Percentiles rank a stretch among this genome's conserved stretches.
Conservation (phyloP, 768 basidiomycete genomes). For the Mycena chlorophos region DNA sequence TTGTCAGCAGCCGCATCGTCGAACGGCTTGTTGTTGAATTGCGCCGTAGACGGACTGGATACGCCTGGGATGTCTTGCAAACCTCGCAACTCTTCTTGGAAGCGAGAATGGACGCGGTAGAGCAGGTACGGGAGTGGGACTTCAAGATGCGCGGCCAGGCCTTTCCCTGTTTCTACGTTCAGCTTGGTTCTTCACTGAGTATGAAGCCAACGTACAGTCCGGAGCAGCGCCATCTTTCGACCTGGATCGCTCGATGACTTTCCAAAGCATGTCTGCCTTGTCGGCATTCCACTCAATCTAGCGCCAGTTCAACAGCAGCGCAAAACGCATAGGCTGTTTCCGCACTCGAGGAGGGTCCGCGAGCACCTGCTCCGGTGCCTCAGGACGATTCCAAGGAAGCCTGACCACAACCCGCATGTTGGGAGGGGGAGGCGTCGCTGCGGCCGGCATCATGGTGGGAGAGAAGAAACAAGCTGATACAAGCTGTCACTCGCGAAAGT, state of each 20-base stretch:
- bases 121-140: constrained; percentile 84
- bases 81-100: constrained; percentile 82
- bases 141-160: constrained; percentile 72
- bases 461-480: background rate
- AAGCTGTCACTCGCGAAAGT: background rate
- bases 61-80: constrained; percentile 70
- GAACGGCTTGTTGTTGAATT: constrained; percentile 34
- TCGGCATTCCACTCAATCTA: constrained; percentile 86
- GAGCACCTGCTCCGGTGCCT: constrained; percentile 49
- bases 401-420: constrained; percentile 74
- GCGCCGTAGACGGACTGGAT: constrained; percentile 47
- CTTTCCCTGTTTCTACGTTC: constrained; percentile 61
- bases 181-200: background rate
- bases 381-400: constrained; percentile 73
- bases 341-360: constrained; percentile 70
- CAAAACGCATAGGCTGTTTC: constrained; percentile 19
- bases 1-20: constrained; percentile 26
- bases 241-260: constrained; percentile 78
- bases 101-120: constrained; percentile 80
- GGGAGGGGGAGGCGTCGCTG: constrained; percentile 22
- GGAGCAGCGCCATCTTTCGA: constrained; percentile 70
- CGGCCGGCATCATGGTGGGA: background rate
- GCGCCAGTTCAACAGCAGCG: constrained; percentile 16
- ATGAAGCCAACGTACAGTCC: constrained; percentile 78
- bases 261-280: constrained; percentile 85